These are phyloP conservation scores for Podaxis sp. DNA, from an alignment of 768 basidiomycete species.

Conservation along the genomic window DNA sequence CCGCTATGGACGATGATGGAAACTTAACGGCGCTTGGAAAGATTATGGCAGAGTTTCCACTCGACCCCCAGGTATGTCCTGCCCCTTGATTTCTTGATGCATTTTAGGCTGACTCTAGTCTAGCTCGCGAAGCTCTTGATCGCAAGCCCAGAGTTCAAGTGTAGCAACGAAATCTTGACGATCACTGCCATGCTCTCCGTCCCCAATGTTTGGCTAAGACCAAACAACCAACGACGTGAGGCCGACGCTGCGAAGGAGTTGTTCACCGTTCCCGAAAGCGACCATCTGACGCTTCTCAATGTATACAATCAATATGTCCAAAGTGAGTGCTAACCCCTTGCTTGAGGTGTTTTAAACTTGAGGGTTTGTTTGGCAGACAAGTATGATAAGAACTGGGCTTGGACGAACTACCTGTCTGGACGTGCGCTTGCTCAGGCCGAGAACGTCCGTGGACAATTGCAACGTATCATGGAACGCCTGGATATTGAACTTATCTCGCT, in stretches of 20 bases:
- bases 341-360: neutral
- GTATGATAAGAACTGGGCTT: constrained; percentile 84
- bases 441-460: constrained; percentile 87
- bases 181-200: constrained; percentile 98
- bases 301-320: constrained; percentile 91
- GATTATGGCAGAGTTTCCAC: constrained; percentile 97
- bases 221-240: constrained; percentile 82
- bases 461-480: constrained; percentile 88
- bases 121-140: constrained; percentile 93
- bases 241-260: constrained; percentile 90
- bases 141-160: constrained; percentile 90
- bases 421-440: constrained; percentile 88
- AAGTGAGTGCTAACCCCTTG: constrained; percentile 46
- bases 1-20: constrained; percentile 93
- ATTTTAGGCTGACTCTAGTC: constrained; percentile 4
- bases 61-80: constrained; percentile 87
- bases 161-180: constrained; percentile 93
- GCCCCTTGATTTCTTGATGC: neutral
- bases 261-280: constrained; percentile 91
- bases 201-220: constrained; percentile 93
- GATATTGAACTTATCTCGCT: constrained; percentile 75
- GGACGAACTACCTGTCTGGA: constrained; percentile 83
- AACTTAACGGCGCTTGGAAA: constrained; percentile 81
- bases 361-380: constrained; percentile 45
- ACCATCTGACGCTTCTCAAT: constrained; percentile 92